A percentile compares a stretch with the other conserved stretches of the same genome.
Evolutionary conservation across 2,329 filamentous ascomycete species (phyloP).

Genomic region (Fusarium neocosmosporiellum): DNA sequence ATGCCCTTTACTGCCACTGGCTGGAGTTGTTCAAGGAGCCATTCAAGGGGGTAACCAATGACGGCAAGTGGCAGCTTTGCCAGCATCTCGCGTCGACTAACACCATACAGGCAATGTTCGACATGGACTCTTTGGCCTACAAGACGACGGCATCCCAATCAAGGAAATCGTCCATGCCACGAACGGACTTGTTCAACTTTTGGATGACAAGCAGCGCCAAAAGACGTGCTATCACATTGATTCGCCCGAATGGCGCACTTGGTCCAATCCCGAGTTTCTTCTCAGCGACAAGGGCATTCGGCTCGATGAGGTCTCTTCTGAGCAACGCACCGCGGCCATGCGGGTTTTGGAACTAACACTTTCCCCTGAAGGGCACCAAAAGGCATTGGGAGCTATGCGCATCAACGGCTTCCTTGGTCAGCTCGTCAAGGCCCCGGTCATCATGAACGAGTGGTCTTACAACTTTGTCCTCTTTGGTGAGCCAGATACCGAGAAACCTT

Average conservation of each 20-base stretch:
- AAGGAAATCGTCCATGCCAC: slow-evolving; percentile 64
- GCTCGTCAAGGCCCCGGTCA: slow-evolving; percentile 67
- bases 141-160: slow-evolving; percentile 73
- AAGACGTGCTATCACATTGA: slow-evolving; percentile 56
- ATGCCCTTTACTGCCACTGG: neutral
- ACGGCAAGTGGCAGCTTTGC: neutral
- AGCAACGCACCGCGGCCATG: slow-evolving; percentile 62
- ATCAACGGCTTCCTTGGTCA: slow-evolving; percentile 81
- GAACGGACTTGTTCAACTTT: slow-evolving; percentile 60
- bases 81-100: neutral
- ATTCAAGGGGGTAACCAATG: neutral
- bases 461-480: slow-evolving; percentile 78
- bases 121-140: slow-evolving; percentile 66
- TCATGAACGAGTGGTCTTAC: slow-evolving; percentile 81
- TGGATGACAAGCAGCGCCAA: slow-evolving; percentile 54
- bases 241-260: slow-evolving; percentile 76
- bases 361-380: slow-evolving; percentile 74
- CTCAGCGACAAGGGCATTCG: slow-evolving; percentile 73
- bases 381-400: slow-evolving; percentile 76
- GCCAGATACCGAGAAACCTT: slow-evolving; percentile 67
- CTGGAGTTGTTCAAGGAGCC: neutral
- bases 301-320: slow-evolving; percentile 65
- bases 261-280: slow-evolving; percentile 77
- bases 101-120: neutral
- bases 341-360: slow-evolving; percentile 67